Conservation (phyloP, 257 asterid species). For the Leonotis leonurus region DNA sequence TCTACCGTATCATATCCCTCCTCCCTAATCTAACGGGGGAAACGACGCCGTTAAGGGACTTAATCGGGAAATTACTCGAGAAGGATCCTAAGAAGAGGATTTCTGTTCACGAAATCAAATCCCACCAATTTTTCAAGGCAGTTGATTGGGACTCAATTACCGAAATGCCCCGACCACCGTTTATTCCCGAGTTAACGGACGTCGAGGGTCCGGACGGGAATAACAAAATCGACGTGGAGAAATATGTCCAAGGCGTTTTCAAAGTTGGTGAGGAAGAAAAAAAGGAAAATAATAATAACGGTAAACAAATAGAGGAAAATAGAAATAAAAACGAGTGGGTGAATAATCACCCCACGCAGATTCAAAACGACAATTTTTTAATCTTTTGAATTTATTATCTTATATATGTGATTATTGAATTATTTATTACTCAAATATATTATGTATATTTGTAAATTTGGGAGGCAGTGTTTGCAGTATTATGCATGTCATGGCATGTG, state of each 20-base stretch:
- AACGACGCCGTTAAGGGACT: slow-evolving; percentile 70
- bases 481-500: slow-evolving; percentile 21
- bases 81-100: slow-evolving; percentile 70
- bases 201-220: slow-evolving; percentile 43
- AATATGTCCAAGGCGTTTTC: slow-evolving; percentile 57
- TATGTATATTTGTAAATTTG: too few species aligned
- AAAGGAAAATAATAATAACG: slow-evolving; percentile 3
- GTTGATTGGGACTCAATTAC: slow-evolving; percentile 65
- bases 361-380: slow-evolving; percentile 42
- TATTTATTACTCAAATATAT: not conserved
- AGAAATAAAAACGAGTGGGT: slow-evolving; percentile 35
- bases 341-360: slow-evolving; percentile 33
- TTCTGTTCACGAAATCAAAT: slow-evolving; percentile 42
- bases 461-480: too few species aligned
- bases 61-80: slow-evolving; percentile 65
- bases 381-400: slow-evolving; percentile 27
- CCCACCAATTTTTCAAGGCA: slow-evolving; percentile 49
- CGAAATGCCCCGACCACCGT: slow-evolving; percentile 79
- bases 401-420: slow-evolving; percentile 7
- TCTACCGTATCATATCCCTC: slow-evolving; percentile 37
- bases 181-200: slow-evolving; percentile 51
- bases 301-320: slow-evolving; percentile 9
- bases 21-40: slow-evolving; percentile 66
- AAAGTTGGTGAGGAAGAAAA: slow-evolving; percentile 29
- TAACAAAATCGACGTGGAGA: slow-evolving; percentile 59